These are phyloP conservation scores for Tagetes patula DNA, from an alignment of 129 eudicot species.

Conservation along the genomic window DNA sequence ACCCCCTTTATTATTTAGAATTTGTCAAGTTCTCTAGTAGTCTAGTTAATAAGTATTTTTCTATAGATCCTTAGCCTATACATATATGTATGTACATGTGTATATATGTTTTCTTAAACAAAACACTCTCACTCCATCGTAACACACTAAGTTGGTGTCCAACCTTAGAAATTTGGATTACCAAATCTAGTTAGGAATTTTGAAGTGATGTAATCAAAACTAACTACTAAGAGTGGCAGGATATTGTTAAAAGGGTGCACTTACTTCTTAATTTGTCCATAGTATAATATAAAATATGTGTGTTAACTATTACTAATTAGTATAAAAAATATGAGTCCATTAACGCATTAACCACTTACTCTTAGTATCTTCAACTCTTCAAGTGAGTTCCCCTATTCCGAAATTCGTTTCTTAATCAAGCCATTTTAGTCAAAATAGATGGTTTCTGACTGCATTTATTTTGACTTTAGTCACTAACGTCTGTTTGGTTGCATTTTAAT, in stretches of 20 bases:
- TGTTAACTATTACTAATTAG: conserved; percentile 6
- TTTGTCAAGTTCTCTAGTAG: too few species aligned
- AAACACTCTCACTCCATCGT: neutral
- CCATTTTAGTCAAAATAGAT: conserved; percentile 3
- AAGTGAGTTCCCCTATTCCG: neutral
- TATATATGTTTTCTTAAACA: neutral
- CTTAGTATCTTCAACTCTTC: neutral
- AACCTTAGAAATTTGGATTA: conserved; percentile 58
- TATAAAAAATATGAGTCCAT: neutral
- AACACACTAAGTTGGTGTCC: conserved; percentile 53
- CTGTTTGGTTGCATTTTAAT: too few species aligned
- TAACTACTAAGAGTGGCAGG: conserved; percentile 16
- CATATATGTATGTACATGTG: neutral
- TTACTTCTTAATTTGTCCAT: neutral
- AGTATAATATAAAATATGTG: conserved; percentile 7
- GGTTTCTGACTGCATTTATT: neutral
- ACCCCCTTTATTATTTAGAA: too few species aligned
- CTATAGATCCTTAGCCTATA: too few species aligned
- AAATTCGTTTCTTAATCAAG: neutral
- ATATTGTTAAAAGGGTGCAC: conserved; percentile 14
- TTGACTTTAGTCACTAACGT: too few species aligned
- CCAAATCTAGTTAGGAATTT: conserved; percentile 52
- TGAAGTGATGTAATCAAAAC: conserved; percentile 24
- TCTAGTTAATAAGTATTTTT: too few species aligned
- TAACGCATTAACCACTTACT: neutral